Evolutionary conservation across 768 basidiomycete species (phyloP).

Genomic region (Auricularia sp.): DNA sequence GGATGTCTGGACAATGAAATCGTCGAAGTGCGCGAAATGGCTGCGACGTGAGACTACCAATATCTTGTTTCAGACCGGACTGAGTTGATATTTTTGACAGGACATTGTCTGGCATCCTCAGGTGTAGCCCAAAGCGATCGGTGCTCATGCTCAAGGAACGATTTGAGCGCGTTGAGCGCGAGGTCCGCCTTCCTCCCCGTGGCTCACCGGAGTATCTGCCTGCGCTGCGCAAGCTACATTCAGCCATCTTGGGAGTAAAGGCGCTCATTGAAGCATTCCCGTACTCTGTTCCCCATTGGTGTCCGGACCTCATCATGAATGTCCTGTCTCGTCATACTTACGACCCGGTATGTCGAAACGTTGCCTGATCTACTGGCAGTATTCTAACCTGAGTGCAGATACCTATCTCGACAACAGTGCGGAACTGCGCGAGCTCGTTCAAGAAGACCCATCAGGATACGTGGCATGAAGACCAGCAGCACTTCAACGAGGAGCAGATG

Average conservation of each 20-base stretch:
- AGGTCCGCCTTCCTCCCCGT: slow-evolving; percentile 54
- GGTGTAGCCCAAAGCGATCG: slow-evolving; percentile 30
- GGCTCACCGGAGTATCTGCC: slow-evolving; percentile 55
- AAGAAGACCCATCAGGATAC: slow-evolving; percentile 80
- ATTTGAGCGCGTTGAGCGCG: slow-evolving; percentile 65
- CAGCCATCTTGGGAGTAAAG: slow-evolving; percentile 88
- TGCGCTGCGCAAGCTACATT: slow-evolving; percentile 71
- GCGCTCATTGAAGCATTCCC: slow-evolving; percentile 91
- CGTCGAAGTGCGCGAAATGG: slow-evolving; percentile 28
- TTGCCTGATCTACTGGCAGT: slow-evolving; percentile 1
- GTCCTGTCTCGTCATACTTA: slow-evolving; percentile 76
- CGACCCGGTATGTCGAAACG: slow-evolving; percentile 50
- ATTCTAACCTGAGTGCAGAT: slow-evolving; percentile 32
- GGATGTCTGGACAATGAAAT: slow-evolving; percentile 53
- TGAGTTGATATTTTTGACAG: slow-evolving; percentile 14
- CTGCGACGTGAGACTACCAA: slow-evolving; percentile 16
- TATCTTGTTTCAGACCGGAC: background rate
- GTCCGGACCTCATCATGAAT: slow-evolving; percentile 74
- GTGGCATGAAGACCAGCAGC: slow-evolving; percentile 81
- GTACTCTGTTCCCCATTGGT: slow-evolving; percentile 91
- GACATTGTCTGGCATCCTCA: slow-evolving; percentile 29
- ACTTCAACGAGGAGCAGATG: slow-evolving; percentile 80
- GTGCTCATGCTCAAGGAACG: slow-evolving; percentile 53
- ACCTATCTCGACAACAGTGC: slow-evolving; percentile 77
- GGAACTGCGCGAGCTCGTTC: slow-evolving; percentile 71